Base-by-base conservation (phyloP, 352 stramenopile genomes). In the Globisporangium cederbergense region DNA sequence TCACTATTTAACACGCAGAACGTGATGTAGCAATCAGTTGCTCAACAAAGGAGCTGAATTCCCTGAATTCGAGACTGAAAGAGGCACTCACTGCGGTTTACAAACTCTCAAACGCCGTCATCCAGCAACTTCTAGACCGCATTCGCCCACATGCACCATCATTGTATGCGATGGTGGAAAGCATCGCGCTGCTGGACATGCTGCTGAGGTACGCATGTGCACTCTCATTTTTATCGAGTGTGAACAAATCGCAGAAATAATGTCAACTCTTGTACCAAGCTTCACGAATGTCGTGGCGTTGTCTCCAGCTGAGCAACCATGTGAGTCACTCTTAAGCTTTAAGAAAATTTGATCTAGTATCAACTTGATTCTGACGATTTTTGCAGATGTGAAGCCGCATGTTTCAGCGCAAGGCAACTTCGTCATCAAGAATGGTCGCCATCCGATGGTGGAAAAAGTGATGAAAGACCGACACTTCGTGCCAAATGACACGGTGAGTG, bases 141-240 rank as follows among this genome's bases (percentile, higher is more conserved):
- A 90, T 98, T 57, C 79, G 82, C 9, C 79, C 89, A 25, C 74
- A 78, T 54, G 79, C 93, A 1, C 76, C 79, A 11, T 68, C 75
- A 4, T 81, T 98, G 60, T 96, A 97, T 61, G 76, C 81, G 14
- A 93, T 96, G 76, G 79, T 91, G 36, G 91, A 98, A 71, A 92
- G 85, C 56, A 73, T 97, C 9, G 86, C 90, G n/a, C 63, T 97
- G 28, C 72, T 98, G 22, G 93, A 98, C 55, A 97, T 98, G 88
- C 74, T 98, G 10, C 71, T 97, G 25, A 95, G 88, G 88, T 95
- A 66, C 16, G 2, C 32, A 28, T 43, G 13, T 16, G 28, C 8
- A 20, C 4, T n/a, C 1, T 10, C 11, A 4, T 22, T 52, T 18
- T 43, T 22, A 51, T 22, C 8, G 5, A 20, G 20, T 14, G 9